Evolutionary conservation across 2,329 filamentous ascomycete genomes (phyloP).

Genomic region (Gnomoniopsis smithogilvyi): DNA sequence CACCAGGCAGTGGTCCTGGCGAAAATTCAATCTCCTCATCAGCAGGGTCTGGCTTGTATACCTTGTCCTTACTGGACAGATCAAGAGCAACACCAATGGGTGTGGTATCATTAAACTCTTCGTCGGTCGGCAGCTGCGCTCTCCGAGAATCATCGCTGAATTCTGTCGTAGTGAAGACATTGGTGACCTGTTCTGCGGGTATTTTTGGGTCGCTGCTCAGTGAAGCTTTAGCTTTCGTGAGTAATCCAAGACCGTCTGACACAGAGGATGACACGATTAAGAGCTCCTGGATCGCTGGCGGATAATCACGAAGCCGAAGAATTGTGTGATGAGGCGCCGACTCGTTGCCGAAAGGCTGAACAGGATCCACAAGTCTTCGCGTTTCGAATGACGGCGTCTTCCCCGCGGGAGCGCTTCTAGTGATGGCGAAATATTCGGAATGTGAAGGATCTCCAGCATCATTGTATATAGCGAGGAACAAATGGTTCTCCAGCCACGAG

Average conservation of each 20-base stretch:
- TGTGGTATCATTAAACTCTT: constrained; percentile 64
- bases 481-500: constrained; percentile 82
- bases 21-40: constrained; percentile 78
- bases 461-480: constrained; percentile 82
- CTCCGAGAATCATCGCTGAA: constrained; percentile 71
- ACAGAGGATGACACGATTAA: constrained; percentile 80
- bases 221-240: constrained; percentile 70
- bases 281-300: constrained; percentile 75
- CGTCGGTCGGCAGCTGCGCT: constrained; percentile 69
- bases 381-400: constrained; percentile 59
- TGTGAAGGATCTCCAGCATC: constrained; percentile 54
- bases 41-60: constrained; percentile 71
- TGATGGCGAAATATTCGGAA: constrained; percentile 78
- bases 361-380: constrained; percentile 72
- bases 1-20: constrained; percentile 73
- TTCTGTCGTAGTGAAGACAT: constrained; percentile 71
- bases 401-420: constrained; percentile 53
- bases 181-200: constrained; percentile 55
- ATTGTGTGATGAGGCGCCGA: constrained; percentile 74
- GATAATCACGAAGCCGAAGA: constrained; percentile 73
- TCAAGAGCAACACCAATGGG: constrained; percentile 80
- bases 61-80: constrained; percentile 76
- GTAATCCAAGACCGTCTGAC: constrained; percentile 72
- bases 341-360: constrained; percentile 66
- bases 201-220: constrained; percentile 53